These are phyloP conservation scores for Trichoderma pleuroti DNA, from an alignment of 2,329 filamentous ascomycete genomes.

Conservation along the genomic window DNA sequence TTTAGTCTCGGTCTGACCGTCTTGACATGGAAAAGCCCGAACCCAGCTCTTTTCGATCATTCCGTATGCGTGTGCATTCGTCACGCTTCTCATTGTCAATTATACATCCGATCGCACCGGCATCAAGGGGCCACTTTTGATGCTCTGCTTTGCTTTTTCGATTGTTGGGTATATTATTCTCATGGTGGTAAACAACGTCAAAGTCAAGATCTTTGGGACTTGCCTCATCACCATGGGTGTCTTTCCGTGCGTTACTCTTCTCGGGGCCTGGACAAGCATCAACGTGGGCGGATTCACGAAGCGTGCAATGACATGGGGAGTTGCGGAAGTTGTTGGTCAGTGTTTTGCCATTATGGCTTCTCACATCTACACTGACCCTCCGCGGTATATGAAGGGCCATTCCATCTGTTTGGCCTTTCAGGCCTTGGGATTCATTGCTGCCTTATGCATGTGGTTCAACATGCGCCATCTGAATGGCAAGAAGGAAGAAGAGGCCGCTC, in stretches of 20 bases:
- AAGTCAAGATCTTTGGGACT: not conserved
- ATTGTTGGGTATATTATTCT: not conserved
- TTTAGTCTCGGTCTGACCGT: not conserved
- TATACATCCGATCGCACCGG: not conserved
- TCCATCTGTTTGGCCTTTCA: not conserved
- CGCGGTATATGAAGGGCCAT: not conserved
- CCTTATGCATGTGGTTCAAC: not conserved
- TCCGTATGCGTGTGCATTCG: not conserved
- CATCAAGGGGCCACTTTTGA: not conserved
- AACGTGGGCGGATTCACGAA: slow-evolving; percentile 1
- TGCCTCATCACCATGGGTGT: not conserved
- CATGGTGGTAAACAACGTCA: not conserved
- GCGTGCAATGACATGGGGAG: not conserved
- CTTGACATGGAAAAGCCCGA: not conserved
- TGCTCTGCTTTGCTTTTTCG: not conserved
- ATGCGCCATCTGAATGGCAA: not conserved
- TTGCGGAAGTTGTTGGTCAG: not conserved
- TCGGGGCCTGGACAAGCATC: not conserved
- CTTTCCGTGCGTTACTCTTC: not conserved
- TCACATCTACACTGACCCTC: slow-evolving; percentile 6
- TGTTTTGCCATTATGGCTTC: slow-evolving; percentile 6
- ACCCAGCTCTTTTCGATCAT: not conserved
- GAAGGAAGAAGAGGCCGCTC: not conserved
- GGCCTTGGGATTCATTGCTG: not conserved
- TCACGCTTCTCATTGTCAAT: not conserved